Base-by-base conservation (phyloP, 2,329 filamentous ascomycete species). In the Fusarium torulosum region DNA sequence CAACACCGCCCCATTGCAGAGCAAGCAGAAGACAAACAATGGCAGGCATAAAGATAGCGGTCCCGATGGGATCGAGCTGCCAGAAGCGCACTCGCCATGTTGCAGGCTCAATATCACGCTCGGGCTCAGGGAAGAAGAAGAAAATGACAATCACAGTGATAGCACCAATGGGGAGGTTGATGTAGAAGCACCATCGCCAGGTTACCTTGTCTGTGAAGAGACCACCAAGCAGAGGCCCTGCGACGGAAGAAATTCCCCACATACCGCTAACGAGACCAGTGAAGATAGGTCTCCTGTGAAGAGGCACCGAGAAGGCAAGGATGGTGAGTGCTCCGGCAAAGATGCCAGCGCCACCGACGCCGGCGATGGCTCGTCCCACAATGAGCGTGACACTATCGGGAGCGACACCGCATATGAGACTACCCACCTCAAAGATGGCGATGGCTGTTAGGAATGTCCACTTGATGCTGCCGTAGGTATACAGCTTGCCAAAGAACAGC, bases 21-120 rank as follows among this genome's bases (percentile, higher is more conserved):
- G 83, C 83, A 1, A 86, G 75, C 0, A 86, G 70, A 19, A 85
- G 75, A 63, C 81, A 85, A 20, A 84, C 73, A 9, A 84, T 76
- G 15, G 79, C 72, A 1, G 75, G 75, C 68, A 76, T 72, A 29
- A 79, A 77, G 6, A 79, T 66, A 15, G 61, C 56, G 4, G 74
- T 76, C 11, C 77, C 77, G 7, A 78, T 60, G 19, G 74, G 73
- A 46, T 78, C 76, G 4, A 77, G 65, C 35, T 75, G 69, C 59
- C 67, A 63, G 44, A 75, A 35, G 6, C 71, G 66, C 1, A 74
- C 66, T 25, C 54, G 57, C 70, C 72, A 76, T 4, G 73, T 62
- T 11, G 64, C 62, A n/a, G 63, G 63, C 58, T 69, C 63, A 23
- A 73, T 72, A 4, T 73, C 64, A 4, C 73, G 67, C 40, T 63